These are phyloP conservation scores for Trichophyton simii DNA, from an alignment of 2,329 filamentous ascomycete species.

Conservation along the genomic window DNA sequence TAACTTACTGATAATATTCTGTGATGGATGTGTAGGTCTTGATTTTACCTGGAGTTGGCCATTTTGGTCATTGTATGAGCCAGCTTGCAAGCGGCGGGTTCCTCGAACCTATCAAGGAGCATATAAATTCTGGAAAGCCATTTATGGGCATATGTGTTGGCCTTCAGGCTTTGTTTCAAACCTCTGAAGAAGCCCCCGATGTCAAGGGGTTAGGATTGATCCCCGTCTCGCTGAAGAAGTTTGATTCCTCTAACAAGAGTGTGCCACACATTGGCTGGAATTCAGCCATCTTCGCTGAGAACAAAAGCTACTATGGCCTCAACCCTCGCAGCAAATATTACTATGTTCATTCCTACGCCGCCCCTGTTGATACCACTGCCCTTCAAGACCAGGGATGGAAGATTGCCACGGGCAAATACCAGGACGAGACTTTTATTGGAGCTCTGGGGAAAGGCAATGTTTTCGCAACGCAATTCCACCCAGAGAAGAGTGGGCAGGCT, in stretches of 20 bases:
- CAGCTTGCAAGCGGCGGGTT: slow-evolving; percentile 75
- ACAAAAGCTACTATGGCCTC: slow-evolving; percentile 61
- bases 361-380: slow-evolving; percentile 58
- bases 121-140: slow-evolving; percentile 83
- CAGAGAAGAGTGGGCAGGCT: slow-evolving; percentile 88
- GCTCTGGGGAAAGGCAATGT: slow-evolving; percentile 77
- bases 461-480: slow-evolving; percentile 91
- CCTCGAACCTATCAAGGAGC: slow-evolving; percentile 64
- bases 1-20: background rate
- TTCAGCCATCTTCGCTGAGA: slow-evolving; percentile 43
- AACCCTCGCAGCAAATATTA: slow-evolving; percentile 85
- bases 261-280: slow-evolving; percentile 99
- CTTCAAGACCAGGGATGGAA: slow-evolving; percentile 77
- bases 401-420: slow-evolving; percentile 83
- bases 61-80: slow-evolving; percentile 89
- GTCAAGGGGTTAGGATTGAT: slow-evolving; percentile 67
- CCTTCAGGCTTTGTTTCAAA: slow-evolving; percentile 76
- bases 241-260: slow-evolving; percentile 64
- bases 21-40: slow-evolving; percentile 33
- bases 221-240: slow-evolving; percentile 57
- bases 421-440: slow-evolving; percentile 78
- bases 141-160: slow-evolving; percentile 98
- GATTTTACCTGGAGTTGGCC: slow-evolving; percentile 89
- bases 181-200: slow-evolving; percentile 63
- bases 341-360: slow-evolving; percentile 93